A percentile compares a stretch with the other conserved stretches of the same genome.
phyloP scores from a whole-genome alignment of 2,329 filamentous ascomycete species.

The Trichoderma polysporum region DNA sequence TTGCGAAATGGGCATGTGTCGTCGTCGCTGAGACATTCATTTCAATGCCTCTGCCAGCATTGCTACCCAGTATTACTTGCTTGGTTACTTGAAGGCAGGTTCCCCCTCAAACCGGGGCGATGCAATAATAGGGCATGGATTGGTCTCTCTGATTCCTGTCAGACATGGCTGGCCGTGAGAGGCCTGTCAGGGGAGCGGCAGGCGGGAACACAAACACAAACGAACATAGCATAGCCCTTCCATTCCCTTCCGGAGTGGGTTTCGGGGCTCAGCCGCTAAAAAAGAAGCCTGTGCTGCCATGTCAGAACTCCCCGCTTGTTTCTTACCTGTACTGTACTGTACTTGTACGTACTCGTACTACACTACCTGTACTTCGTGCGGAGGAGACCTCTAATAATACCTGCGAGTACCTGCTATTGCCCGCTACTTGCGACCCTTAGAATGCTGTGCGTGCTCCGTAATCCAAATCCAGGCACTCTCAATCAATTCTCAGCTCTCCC shows the following conservation, averaged over 20 bases:
- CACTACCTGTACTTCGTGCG: too few relatives aligned
- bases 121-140: too few relatives aligned
- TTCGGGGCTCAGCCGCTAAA: slow-evolving; percentile 13
- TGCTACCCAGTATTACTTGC: too few relatives aligned
- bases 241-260: background rate
- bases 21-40: background rate
- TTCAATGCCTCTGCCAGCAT: too few relatives aligned
- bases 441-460: background rate
- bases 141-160: too few relatives aligned
- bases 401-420: background rate
- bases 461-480: too few relatives aligned
- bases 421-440: background rate
- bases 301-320: background rate
- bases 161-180: too few relatives aligned
- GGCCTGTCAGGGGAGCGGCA: background rate
- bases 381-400: too few relatives aligned
- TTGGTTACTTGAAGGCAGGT: too few relatives aligned
- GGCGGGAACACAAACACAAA: too few relatives aligned
- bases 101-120: background rate
- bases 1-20: background rate
- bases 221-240: background rate
- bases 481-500: background rate
- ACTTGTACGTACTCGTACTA: too few relatives aligned
- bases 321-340: background rate
- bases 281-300: background rate